Base-by-base conservation (phyloP, 257 asterid species). In the Mitragyna speciosa region DNA sequence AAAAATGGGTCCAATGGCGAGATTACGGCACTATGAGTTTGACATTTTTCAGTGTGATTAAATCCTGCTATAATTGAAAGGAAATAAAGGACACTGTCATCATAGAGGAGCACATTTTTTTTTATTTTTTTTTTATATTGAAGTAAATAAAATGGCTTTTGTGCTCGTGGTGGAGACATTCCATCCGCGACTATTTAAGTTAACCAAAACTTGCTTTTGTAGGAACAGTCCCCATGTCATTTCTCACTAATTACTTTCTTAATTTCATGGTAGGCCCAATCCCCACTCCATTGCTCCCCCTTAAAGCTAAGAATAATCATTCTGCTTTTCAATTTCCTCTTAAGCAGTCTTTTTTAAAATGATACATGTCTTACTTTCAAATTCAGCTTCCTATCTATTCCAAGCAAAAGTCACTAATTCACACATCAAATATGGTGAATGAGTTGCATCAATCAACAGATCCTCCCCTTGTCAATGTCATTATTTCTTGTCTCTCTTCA, bases 221-320 rank as follows among this genome's bases (percentile, higher is more conserved):
- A 64, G 63, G 84, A 81, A 80, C 76, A 83, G 79, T 61, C 79
- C 73, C 61, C 22, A 52, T 78, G 76, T 82, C 82, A 31, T 77
- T 71, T 72, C 73, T 76, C 78, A 76, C 76, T 79, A 85, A 84
- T 87, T 69, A 85, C 41, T 77, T 88, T 77, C 77, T 77, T 83
- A 78, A 81, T 81, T 70, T 61, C 52, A 76, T 67, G 80, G 91
- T 86, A 87, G 90, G 90, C 77, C 89, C 84, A 39, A 75, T 28
- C 12, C 66, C 82, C 77, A 39, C 88, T 76, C 85, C 78, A 81
- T 84, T 88, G 95, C 92, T 59, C 91, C 88, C 84, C 91, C 94
- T 84, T 89, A 79, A 91, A 91, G 95, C 90, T 92, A 92, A 90
- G 91, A 63, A 84, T 92, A 81, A 92, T 92, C 87, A 90, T 90